Evolutionary conservation across 371 early-diverging fungal genomes (phyloP).

Genomic region (Nosema muscidifuracis): DNA sequence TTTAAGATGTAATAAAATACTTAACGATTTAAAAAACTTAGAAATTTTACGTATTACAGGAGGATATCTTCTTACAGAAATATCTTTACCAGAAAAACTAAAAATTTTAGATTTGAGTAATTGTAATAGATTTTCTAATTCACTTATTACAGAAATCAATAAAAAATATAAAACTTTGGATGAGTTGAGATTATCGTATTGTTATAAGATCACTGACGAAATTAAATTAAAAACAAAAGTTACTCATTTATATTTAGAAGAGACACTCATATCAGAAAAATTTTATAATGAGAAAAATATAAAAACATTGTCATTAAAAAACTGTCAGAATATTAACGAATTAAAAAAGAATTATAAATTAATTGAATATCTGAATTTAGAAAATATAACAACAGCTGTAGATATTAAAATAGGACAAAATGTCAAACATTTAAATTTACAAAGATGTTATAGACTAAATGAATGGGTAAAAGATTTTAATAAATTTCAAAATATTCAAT

Average conservation of each 20-base stretch:
- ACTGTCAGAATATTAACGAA: neutral
- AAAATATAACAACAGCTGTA: conserved; percentile 17
- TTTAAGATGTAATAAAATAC: neutral
- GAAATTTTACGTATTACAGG: conserved; percentile 27
- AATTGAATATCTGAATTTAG: conserved; percentile 33
- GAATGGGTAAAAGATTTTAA: neutral
- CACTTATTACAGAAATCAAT: conserved; percentile 36
- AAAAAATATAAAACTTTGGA: conserved; percentile 15
- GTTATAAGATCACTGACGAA: conserved; percentile 30
- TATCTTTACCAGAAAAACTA: conserved; percentile 12
- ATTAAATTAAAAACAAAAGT: conserved; percentile 15
- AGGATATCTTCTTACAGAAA: conserved; percentile 29
- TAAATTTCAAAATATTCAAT: conserved; percentile 3
- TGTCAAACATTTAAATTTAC: conserved; percentile 5
- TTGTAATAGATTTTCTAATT: conserved; percentile 38
- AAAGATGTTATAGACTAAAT: conserved; percentile 18
- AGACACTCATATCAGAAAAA: conserved; percentile 26
- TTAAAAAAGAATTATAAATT: conserved; percentile 4
- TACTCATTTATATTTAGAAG: conserved; percentile 11
- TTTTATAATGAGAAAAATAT: conserved; percentile 20
- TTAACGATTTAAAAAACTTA: conserved; percentile 6
- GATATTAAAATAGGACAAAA: neutral
- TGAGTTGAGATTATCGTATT: conserved; percentile 34
- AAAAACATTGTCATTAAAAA: neutral
- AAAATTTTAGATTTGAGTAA: conserved; percentile 29